Base-by-base conservation (phyloP, 306 rosid species). In the Trifolium subterraneum region DNA sequence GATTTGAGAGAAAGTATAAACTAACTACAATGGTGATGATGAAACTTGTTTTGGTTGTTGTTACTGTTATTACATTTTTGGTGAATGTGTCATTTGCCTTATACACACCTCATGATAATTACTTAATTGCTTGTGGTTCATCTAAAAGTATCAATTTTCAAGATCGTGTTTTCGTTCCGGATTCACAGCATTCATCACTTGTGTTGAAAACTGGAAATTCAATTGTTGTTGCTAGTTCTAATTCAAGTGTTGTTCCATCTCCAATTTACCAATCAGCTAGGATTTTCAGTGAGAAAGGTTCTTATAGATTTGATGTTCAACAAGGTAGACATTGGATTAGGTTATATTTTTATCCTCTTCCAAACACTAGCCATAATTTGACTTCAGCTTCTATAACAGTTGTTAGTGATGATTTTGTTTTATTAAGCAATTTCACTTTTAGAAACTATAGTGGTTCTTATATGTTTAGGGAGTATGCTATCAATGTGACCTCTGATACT, bases 311-410 rank as follows among this genome's bases (percentile, higher is more conserved):
- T 67, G 72, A 75, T 42, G 88, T 94, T 56, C 56, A 47, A 80
- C 66, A 69, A 73, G 96, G 96, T 48, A 84, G 93, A 72, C 98
- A 94, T 81, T 94, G 97, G 98, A 70, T 91, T 61, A 84, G 98
- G 70, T 84, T 94, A 33, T 91, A 94, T 59, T 91, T 94, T 71
- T 90, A 58, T 71, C 90, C 97, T 27, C 50, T 89, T 65, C 68
- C 85, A 8, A 86, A 81, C 64, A 63, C 85, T 50, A 54, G 71
- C 31, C 88, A 75, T 59, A 68, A 83, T 79, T 83, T 94, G 88
- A 69, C 56, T n/a, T 86, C 94, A 74, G 92, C 94, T 14, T 75
- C 83, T 27, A n/a, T 90, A 10, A 84, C 96, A 22, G 96, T 94
- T 13, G 87, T 88, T 68, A 75, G 92, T 39, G 96, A 90, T 69